Percentiles rank a stretch among this genome's conserved stretches.
Evolutionary conservation across 169 alveolate species (phyloP).

Genomic region (Eimeria zaria): DNA sequence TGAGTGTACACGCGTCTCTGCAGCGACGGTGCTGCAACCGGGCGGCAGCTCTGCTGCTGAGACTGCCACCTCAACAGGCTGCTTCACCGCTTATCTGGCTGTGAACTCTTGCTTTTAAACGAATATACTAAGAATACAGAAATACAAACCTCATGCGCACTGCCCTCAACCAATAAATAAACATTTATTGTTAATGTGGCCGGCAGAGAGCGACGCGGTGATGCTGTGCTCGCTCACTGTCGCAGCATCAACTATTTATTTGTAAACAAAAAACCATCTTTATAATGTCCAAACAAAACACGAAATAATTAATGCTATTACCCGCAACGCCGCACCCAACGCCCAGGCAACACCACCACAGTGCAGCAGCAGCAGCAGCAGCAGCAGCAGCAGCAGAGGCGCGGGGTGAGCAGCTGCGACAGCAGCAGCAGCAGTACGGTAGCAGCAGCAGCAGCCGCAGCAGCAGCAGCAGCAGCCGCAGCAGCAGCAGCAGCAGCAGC

Average conservation of each 20-base stretch:
- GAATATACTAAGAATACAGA: neutral
- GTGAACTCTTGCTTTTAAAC: neutral
- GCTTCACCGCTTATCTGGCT: neutral
- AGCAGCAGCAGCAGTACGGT: no score
- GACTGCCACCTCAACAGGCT: no score
- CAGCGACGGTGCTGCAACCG: no score
- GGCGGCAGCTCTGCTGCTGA: no score
- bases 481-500: no score
- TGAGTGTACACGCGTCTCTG: no score
- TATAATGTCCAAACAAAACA: neutral
- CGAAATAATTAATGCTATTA: neutral
- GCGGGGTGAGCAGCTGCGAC: no score
- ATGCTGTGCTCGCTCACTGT: neutral
- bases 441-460: no score
- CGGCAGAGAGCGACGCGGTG: neutral
- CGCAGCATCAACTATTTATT: neutral
- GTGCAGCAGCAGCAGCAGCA: no score
- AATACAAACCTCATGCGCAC: neutral
- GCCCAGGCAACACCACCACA: neutral
- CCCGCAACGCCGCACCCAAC: slow-evolving; percentile 31
- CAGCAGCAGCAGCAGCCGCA: no score
- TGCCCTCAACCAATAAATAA: neutral
- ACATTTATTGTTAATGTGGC: neutral
- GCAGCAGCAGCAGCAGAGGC: no score
- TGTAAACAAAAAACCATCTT: neutral